These are phyloP conservation scores for Phytophthora fragariae DNA, from an alignment of 352 stramenopile genomes.

Conservation along the genomic window DNA sequence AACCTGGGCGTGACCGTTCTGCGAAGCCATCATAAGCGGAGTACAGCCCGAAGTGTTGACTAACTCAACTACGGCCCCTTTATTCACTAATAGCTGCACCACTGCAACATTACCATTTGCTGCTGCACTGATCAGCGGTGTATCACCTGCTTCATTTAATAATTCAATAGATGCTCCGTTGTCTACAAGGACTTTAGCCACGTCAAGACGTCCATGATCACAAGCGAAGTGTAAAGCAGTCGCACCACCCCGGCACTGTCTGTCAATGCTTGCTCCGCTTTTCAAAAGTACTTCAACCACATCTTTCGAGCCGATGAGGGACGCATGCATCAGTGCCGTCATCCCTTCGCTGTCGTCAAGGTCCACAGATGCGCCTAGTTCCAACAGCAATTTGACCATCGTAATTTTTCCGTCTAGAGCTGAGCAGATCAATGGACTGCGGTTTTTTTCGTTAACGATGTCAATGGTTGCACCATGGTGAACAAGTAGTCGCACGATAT, in stretches of 20 bases:
- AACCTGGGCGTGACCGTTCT: neutral
- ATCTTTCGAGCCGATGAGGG: neutral
- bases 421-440: neutral
- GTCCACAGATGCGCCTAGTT: neutral
- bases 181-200: neutral
- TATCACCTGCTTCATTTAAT: neutral
- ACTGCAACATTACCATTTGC: neutral
- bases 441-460: neutral
- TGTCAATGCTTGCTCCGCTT: neutral
- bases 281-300: conserved; percentile 1
- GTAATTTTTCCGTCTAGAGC: neutral
- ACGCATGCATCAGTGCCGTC: neutral
- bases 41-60: neutral
- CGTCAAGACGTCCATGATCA: neutral
- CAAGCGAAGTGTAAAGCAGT: neutral
- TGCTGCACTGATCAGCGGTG: neutral
- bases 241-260: neutral
- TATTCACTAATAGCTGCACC: neutral
- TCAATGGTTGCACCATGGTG: neutral
- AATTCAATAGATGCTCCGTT: neutral
- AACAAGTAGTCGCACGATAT: neutral
- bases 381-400: neutral
- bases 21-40: neutral
- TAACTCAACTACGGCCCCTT: neutral
- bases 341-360: neutral